phyloP scores from a whole-genome alignment of 2,329 filamentous ascomycete genomes.

The Xenoacremonium recifei region DNA sequence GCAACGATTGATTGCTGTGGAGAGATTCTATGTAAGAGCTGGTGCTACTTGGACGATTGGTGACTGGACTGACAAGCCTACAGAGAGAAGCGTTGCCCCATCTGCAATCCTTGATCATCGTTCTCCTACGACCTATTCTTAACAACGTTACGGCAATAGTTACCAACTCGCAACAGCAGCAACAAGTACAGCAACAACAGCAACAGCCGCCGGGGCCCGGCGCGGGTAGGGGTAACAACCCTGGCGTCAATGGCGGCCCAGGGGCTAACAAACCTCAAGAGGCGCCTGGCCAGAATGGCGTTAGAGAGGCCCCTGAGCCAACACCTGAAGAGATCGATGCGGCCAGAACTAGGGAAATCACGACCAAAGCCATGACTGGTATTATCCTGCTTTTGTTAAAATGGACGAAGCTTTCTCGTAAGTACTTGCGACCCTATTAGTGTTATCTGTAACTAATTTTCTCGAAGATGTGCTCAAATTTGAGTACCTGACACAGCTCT shows the following conservation, averaged over 20 bases:
- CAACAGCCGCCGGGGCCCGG: conserved; percentile 44
- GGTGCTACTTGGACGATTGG: not conserved
- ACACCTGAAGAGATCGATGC: conserved; percentile 78
- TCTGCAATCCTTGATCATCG: conserved; percentile 89
- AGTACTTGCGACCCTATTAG: conserved; percentile 32
- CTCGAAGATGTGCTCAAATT: conserved; percentile 83
- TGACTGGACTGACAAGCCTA: conserved; percentile 1
- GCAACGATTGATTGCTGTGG: conserved; percentile 69
- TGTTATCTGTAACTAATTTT: not conserved
- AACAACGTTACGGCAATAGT: conserved; percentile 86
- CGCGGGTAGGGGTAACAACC: conserved; percentile 35
- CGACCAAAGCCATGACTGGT: conserved; percentile 87
- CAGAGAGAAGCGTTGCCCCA: conserved; percentile 77
- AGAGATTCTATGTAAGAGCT: conserved; percentile 84
- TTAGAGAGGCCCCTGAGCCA: conserved; percentile 43
- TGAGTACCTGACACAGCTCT: conserved; percentile 89
- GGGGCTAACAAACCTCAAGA: conserved; percentile 29
- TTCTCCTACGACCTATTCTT: conserved; percentile 84
- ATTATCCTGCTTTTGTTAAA: conserved; percentile 85
- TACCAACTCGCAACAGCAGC: no score
- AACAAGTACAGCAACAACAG: no score
- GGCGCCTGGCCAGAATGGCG: conserved; percentile 29
- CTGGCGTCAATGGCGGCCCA: conserved; percentile 40
- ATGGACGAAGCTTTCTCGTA: conserved; percentile 94
- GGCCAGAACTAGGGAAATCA: conserved; percentile 79